These are phyloP conservation scores for Ceriops tagal DNA, from an alignment of 345 rosid genomes.

Conservation along the genomic window DNA sequence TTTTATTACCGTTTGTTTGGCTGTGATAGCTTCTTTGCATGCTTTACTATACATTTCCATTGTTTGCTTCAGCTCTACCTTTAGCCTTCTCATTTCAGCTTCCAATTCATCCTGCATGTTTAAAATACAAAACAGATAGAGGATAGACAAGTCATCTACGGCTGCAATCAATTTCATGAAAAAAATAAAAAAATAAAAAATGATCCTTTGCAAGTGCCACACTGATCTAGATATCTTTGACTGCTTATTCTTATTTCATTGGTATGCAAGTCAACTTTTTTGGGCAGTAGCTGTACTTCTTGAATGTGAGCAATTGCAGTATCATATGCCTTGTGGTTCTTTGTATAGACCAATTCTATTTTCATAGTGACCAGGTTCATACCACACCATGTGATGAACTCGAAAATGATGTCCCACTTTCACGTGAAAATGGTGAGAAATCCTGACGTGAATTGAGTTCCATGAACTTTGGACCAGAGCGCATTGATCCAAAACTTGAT, in stretches of 20 bases:
- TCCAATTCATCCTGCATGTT: constrained; percentile 65
- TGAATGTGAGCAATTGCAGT: not conserved
- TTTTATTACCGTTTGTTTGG: constrained; percentile 59
- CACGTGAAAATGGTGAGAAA: constrained; percentile 52
- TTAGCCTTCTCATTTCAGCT: constrained; percentile 79
- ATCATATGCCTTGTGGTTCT: too few species aligned
- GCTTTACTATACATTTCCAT: constrained; percentile 79
- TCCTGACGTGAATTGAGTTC: constrained; percentile 42
- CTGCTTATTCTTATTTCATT: too few species aligned
- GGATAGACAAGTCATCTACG: too few species aligned
- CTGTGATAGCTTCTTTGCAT: constrained; percentile 79
- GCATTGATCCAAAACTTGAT: constrained; percentile 54
- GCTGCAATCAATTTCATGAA: too few species aligned
- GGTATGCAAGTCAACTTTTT: too few species aligned
- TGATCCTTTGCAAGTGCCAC: too few species aligned
- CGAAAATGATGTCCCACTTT: constrained; percentile 55
- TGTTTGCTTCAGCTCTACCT: constrained; percentile 79
- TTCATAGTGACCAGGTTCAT: constrained; percentile 6
- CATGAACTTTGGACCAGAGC: constrained; percentile 41
- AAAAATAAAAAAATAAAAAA: too few species aligned
- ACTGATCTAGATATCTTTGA: too few species aligned
- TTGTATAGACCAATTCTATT: not conserved
- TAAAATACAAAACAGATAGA: not conserved
- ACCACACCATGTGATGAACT: constrained; percentile 60
- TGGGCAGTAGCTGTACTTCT: not conserved